These are phyloP conservation scores for Apophysomyces ossiformis DNA, from an alignment of 371 early-diverging fungal species.

Conservation along the genomic window DNA sequence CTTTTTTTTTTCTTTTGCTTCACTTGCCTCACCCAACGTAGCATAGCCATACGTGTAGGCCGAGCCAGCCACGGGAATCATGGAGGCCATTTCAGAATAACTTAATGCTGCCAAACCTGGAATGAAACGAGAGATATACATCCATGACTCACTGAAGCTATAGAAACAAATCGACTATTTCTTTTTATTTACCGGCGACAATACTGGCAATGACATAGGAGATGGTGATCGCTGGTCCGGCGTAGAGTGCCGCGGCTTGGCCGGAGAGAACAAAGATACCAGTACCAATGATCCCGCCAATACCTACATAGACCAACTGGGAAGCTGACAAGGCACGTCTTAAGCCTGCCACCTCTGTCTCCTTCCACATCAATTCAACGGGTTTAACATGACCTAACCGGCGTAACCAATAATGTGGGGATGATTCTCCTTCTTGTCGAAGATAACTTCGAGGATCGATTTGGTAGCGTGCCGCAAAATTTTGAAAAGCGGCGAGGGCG, in stretches of 20 bases:
- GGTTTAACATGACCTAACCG: constrained; percentile 54
- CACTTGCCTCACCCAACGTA: constrained; percentile 70
- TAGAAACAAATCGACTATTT: background rate
- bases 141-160: too few relatives aligned
- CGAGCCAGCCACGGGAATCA: constrained; percentile 82
- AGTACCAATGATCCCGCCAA: constrained; percentile 76
- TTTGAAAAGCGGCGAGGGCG: background rate
- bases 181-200: constrained; percentile 44
- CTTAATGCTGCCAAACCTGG: constrained; percentile 70
- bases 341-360: constrained; percentile 47
- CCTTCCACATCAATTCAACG: constrained; percentile 51
- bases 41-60: constrained; percentile 83
- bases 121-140: background rate
- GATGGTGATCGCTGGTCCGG: constrained; percentile 78
- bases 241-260: constrained; percentile 68
- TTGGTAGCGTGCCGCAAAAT: constrained; percentile 17
- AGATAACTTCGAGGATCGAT: constrained; percentile 35
- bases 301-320: constrained; percentile 57
- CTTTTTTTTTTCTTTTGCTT: too few relatives aligned
- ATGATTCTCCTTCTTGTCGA: constrained; percentile 43
- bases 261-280: constrained; percentile 66
- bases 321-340: constrained; percentile 42
- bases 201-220: constrained; percentile 75
- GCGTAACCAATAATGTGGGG: constrained; percentile 39
- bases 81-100: constrained; percentile 80